Conservation (phyloP, 192 early-diverging fungal genomes). For the Entomortierella chlamydospora region DNA sequence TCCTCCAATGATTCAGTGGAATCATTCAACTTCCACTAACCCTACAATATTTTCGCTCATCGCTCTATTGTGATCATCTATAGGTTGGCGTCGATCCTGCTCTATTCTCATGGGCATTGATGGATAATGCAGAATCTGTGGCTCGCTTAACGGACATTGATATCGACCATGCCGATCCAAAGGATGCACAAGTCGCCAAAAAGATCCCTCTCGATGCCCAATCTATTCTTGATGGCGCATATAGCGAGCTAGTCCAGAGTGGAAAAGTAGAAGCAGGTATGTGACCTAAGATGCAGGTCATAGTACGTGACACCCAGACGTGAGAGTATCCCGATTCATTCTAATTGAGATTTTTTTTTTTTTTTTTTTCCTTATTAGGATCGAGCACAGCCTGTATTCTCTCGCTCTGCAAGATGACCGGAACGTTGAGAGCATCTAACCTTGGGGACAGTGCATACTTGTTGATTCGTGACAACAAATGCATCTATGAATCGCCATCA, state of each 20-base stretch:
- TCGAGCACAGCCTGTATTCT: constrained; percentile 71
- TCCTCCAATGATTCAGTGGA: too few relatives aligned
- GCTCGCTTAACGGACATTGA: constrained; percentile 49
- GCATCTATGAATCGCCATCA: constrained; percentile 67
- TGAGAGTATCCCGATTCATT: too few relatives aligned
- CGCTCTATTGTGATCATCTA: not conserved
- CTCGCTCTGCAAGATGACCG: constrained; percentile 64
- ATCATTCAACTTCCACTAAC: not conserved
- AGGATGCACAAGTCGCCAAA: not conserved
- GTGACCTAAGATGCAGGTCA: too few relatives aligned
- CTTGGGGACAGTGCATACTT: constrained; percentile 69
- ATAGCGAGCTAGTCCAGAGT: constrained; percentile 57
- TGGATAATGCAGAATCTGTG: constrained; percentile 67
- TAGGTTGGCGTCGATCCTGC: constrained; percentile 60
- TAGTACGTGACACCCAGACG: too few relatives aligned
- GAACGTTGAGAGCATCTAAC: constrained; percentile 64
- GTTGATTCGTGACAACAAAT: constrained; percentile 63
- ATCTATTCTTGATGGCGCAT: constrained; percentile 63
- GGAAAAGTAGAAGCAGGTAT: constrained; percentile 66
- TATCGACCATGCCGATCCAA: constrained; percentile 30
- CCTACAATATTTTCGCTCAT: not conserved
- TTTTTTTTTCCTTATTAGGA: constrained; percentile 36
- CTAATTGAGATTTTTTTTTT: too few relatives aligned
- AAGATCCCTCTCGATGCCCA: constrained; percentile 58
- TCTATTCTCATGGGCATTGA: constrained; percentile 69